A percentile compares a stretch with the other conserved stretches of the same genome.
These are phyloP conservation scores for Usnea hakonensis DNA, from an alignment of 495 filamentous ascomycete species.

Conservation along the genomic window DNA sequence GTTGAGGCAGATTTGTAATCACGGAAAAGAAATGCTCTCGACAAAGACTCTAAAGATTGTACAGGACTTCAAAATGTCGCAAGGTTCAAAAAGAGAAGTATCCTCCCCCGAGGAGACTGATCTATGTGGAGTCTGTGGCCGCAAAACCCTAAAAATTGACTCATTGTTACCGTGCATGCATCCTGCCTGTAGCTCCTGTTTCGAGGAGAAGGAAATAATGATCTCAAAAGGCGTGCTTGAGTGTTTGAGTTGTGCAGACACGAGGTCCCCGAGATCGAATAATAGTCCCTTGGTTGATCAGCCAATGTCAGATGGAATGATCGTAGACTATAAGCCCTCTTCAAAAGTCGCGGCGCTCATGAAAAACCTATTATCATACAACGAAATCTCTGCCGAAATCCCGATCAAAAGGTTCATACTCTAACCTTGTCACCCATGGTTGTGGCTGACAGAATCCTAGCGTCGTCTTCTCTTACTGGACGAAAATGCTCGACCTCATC, in stretches of 20 bases:
- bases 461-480: slow-evolving; percentile 50
- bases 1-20: slow-evolving; percentile 9
- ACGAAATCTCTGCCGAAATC: not conserved
- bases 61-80: not conserved
- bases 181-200: slow-evolving; percentile 1
- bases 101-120: not conserved
- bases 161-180: slow-evolving; percentile 5
- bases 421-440: not conserved
- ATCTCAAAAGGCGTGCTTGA: slow-evolving; percentile 1
- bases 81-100: not conserved
- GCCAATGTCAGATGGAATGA: not conserved
- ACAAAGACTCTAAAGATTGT: not conserved
- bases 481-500: slow-evolving; percentile 36
- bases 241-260: not conserved
- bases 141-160: not conserved
- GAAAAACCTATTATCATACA: not conserved
- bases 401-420: not conserved
- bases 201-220: slow-evolving; percentile 1
- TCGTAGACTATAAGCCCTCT: not conserved
- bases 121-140: slow-evolving; percentile 1
- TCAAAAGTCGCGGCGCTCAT: slow-evolving; percentile 1
- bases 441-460: slow-evolving; percentile 23
- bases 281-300: not conserved
- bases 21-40: slow-evolving; percentile 6
- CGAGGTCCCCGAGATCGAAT: not conserved